Conservation (phyloP, 352 stramenopile species). For the Phytophthora colocasiae region DNA sequence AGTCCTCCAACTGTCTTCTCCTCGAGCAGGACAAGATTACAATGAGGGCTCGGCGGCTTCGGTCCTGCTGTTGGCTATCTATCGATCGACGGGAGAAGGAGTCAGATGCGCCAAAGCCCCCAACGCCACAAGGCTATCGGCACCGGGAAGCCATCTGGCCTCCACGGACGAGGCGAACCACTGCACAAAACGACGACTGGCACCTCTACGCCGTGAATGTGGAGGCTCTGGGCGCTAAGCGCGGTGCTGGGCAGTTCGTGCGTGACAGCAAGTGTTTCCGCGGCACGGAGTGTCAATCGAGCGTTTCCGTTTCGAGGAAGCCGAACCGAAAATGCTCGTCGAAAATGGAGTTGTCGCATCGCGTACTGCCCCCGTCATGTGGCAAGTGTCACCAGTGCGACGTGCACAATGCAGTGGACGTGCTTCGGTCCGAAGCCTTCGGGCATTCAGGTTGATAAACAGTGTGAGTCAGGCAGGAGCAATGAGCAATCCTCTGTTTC, state of each 20-base stretch:
- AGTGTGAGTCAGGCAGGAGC: neutral
- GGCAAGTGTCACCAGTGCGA: constrained; percentile 1
- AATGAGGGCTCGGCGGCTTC: constrained; percentile 35
- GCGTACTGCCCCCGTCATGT: neutral
- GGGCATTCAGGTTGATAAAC: neutral
- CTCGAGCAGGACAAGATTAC: constrained; percentile 36
- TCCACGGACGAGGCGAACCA: constrained; percentile 17
- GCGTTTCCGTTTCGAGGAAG: constrained; percentile 3
- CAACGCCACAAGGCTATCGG: constrained; percentile 17
- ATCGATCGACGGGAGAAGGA: constrained; percentile 8
- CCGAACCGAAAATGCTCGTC: constrained; percentile 10
- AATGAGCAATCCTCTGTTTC: neutral
- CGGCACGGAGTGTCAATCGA: constrained; percentile 12
- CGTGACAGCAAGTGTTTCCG: constrained; percentile 29
- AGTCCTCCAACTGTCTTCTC: constrained; percentile 37
- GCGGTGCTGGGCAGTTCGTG: constrained; percentile 1
- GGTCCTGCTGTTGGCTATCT: constrained; percentile 8
- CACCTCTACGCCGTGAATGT: constrained; percentile 28
- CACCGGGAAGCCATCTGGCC: constrained; percentile 32
- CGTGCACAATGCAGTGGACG: neutral
- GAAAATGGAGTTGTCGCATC: constrained; percentile 12
- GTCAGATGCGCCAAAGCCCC: constrained; percentile 14
- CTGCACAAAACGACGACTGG: constrained; percentile 21
- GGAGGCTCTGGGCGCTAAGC: neutral
- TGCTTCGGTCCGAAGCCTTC: neutral